Evolutionary conservation across 139 green algal species (phyloP).

Genomic region (Ettlia oleoabundans): DNA sequence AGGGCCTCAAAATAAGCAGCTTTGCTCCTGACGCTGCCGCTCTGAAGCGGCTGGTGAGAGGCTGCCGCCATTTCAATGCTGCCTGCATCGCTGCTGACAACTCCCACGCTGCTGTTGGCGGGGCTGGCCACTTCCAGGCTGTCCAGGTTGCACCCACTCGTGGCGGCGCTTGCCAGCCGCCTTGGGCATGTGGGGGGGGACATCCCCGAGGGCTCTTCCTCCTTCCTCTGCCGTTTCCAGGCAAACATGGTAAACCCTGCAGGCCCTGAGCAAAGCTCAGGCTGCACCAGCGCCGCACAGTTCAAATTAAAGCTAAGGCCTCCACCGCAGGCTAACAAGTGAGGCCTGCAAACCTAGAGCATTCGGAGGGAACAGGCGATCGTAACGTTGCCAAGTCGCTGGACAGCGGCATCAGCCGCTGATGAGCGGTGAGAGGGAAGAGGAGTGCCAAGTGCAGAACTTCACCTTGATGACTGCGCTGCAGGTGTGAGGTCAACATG

Average conservation of each 20-base stretch:
- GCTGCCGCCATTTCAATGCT: conserved; percentile 1
- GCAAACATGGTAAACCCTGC: not conserved
- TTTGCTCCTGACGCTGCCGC: not conserved
- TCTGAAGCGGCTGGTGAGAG: not conserved
- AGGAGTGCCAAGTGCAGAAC: no score
- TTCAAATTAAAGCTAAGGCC: not conserved
- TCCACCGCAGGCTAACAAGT: not conserved
- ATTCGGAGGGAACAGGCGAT: no score
- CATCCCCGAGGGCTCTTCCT: not conserved
- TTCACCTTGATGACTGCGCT: no score
- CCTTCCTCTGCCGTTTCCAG: not conserved
- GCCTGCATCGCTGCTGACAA: not conserved
- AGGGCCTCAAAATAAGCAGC: conserved; percentile 44
- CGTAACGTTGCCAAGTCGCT: no score
- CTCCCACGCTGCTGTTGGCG: not conserved
- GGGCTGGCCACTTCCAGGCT: not conserved
- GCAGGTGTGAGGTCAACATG: no score
- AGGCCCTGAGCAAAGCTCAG: no score
- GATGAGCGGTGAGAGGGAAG: no score
- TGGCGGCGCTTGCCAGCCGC: not conserved
- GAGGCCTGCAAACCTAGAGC: no score
- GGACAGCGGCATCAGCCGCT: no score
- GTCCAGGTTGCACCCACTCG: not conserved
- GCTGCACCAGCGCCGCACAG: no score
- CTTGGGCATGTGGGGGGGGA: not conserved